These are phyloP conservation scores for Colletotrichum orbiculare DNA, from an alignment of 2,329 filamentous ascomycete species.

Conservation along the genomic window DNA sequence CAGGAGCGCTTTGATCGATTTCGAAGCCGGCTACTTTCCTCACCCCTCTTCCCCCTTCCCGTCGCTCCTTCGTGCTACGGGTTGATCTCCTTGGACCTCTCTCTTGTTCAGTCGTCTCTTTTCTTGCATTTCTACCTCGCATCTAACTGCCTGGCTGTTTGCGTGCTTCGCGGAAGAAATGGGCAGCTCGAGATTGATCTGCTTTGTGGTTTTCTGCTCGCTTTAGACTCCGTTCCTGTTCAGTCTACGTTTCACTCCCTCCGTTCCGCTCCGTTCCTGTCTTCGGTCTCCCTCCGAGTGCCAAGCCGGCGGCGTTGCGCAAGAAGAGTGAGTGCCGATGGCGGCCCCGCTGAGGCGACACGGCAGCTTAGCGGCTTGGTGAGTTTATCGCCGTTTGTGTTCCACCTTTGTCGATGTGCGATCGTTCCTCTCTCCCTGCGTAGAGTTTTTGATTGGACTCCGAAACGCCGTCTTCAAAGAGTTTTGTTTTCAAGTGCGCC, in stretches of 20 bases:
- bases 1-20: neutral
- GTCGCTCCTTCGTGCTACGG: neutral
- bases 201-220: neutral
- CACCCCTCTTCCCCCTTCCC: neutral
- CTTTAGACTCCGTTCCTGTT: neutral
- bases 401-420: neutral
- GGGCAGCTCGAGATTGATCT: no score
- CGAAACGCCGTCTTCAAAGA: no score
- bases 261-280: neutral
- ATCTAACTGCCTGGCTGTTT: neutral
- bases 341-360: slow-evolving; percentile 35
- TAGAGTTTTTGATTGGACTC: no score
- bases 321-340: slow-evolving; percentile 16
- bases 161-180: neutral
- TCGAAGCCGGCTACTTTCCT: neutral
- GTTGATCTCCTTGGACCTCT: slow-evolving; percentile 1
- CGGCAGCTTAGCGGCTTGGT: slow-evolving; percentile 35
- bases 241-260: neutral
- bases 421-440: no score
- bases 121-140: neutral
- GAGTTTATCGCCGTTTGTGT: slow-evolving; percentile 10
- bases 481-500: neutral
- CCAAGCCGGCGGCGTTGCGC: slow-evolving; percentile 23
- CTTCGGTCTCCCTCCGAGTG: slow-evolving; percentile 9
- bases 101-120: neutral